phyloP scores from a whole-genome alignment of 441 rosid species.

The Adansonia madagascariensis region DNA sequence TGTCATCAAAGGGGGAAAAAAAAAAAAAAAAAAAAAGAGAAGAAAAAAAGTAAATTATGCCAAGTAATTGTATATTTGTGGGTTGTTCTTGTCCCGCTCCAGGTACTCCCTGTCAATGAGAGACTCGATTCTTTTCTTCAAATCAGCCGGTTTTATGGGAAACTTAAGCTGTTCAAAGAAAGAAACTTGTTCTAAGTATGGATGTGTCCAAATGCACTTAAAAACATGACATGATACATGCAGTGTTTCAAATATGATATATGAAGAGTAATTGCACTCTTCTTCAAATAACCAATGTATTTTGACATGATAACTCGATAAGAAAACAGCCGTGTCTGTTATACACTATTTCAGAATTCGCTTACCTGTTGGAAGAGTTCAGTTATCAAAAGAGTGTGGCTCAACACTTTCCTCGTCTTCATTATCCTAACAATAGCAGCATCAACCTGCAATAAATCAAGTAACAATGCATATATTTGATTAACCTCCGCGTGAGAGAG shows the following conservation, averaged over 20 bases:
- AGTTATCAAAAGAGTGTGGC: conserved; percentile 97
- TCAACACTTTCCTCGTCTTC: conserved; percentile 96
- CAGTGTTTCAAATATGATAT: background rate
- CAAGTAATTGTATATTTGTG: conserved; percentile 94
- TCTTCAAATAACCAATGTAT: background rate
- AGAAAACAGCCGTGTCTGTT: background rate
- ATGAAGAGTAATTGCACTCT: background rate
- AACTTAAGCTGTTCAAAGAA: conserved; percentile 77
- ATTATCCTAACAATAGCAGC: conserved; percentile 98
- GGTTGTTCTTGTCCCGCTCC: conserved; percentile 97
- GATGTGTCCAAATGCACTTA: background rate
- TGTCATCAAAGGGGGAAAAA: background rate
- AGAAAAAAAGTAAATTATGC: conserved; percentile 41
- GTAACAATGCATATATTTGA: conserved; percentile 20
- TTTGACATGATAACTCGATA: background rate
- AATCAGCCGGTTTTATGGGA: conserved; percentile 93
- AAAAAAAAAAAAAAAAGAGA: background rate
- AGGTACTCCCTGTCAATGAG: conserved; percentile 96
- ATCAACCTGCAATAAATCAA: conserved; percentile 63
- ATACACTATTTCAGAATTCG: background rate
- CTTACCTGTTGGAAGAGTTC: conserved; percentile 99
- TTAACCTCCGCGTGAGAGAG: background rate
- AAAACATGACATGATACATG: no score
- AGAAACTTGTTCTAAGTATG: conserved; percentile 14
- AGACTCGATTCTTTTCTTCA: conserved; percentile 99